Evolutionary conservation across 2,329 filamentous ascomycete species (phyloP).

Genomic region (Fusarium concolor): DNA sequence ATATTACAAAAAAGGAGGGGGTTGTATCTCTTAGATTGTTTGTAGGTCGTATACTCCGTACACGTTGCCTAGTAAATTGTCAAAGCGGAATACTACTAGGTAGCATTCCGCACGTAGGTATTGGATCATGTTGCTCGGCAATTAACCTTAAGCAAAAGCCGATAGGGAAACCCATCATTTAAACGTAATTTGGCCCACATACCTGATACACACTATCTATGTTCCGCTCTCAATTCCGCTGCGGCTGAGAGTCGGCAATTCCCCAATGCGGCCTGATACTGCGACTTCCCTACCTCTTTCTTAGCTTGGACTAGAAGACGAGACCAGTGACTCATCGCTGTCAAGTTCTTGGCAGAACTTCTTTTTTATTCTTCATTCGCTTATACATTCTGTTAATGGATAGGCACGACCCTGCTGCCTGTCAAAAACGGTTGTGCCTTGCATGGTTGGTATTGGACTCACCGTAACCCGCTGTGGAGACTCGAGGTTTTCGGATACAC

Average conservation of each 20-base stretch:
- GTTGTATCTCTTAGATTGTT: no score
- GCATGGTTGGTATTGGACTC: background rate
- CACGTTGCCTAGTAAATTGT: no score
- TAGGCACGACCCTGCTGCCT: background rate
- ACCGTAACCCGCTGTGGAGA: background rate
- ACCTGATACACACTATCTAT: conserved; percentile 26
- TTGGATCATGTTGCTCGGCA: background rate
- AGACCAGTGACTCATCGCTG: background rate
- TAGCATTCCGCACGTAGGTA: background rate
- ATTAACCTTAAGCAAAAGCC: background rate
- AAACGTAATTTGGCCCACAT: conserved; percentile 6
- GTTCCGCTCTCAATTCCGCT: conserved; percentile 8
- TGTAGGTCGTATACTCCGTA: no score
- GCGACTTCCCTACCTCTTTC: no score
- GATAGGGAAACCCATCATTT: background rate
- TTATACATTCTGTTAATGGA: background rate
- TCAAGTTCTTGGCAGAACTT: background rate
- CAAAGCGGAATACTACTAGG: no score
- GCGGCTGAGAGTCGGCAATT: conserved; percentile 26
- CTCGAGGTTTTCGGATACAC: no score
- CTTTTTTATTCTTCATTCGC: background rate
- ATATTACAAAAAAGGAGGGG: no score
- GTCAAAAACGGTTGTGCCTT: background rate
- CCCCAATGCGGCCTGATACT: conserved; percentile 16
- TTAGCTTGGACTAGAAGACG: background rate